These are phyloP conservation scores for Zygoascus biomembranicola DNA, from an alignment of 805 yeast species.

Conservation along the genomic window DNA sequence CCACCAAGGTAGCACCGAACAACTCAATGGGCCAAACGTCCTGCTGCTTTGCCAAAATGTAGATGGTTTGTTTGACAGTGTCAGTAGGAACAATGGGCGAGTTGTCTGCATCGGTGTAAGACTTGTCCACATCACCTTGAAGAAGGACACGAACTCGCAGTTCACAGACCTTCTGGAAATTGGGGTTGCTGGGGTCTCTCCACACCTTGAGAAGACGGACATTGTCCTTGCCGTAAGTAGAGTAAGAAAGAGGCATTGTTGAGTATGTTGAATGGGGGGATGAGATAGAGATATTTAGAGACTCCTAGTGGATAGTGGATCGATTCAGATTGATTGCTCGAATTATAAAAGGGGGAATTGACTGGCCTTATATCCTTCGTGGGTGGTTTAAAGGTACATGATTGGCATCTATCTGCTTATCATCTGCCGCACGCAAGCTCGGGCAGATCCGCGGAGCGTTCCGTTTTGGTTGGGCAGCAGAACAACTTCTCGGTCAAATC, in stretches of 20 bases:
- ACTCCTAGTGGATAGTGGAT: too few species aligned
- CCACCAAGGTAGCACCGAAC: constrained; percentile 76
- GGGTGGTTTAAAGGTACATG: too few species aligned
- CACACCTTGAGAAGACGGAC: constrained; percentile 87
- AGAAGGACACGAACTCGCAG: constrained; percentile 71
- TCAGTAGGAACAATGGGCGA: constrained; percentile 88
- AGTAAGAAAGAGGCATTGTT: constrained; percentile 18
- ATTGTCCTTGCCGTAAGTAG: constrained; percentile 86
- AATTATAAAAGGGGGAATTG: too few species aligned
- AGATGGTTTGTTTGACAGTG: constrained; percentile 82
- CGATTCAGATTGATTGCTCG: too few species aligned
- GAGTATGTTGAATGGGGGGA: neutral
- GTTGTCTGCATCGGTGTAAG: constrained; percentile 87
- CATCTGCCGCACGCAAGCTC: too few species aligned
- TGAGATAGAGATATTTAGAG: neutral
- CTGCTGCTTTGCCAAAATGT: constrained; percentile 70
- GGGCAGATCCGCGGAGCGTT: too few species aligned
- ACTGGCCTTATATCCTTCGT: too few species aligned
- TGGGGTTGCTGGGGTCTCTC: constrained; percentile 64
- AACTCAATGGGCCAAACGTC: constrained; percentile 89
- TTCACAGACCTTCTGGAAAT: constrained; percentile 74
- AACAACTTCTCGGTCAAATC: too few species aligned
- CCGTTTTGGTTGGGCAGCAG: too few species aligned
- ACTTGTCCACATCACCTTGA: constrained; percentile 67
- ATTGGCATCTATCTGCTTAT: too few species aligned